Evolutionary conservation across 441 rosid species (phyloP).

Genomic region (Pelargonium australe): DNA sequence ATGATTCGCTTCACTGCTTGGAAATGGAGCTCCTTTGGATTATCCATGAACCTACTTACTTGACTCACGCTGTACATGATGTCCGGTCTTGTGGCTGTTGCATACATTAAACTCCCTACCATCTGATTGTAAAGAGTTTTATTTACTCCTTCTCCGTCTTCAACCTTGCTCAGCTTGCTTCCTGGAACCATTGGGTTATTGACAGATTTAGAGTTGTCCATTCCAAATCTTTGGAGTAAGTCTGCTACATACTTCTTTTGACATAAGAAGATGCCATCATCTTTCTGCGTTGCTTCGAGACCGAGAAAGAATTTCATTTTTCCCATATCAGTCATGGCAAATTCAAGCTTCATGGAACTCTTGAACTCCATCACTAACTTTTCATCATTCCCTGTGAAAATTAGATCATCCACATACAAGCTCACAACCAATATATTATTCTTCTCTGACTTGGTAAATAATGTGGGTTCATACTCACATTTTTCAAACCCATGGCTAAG

Average conservation of each 20-base stretch:
- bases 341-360: conserved; percentile 8
- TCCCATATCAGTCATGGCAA: conserved; percentile 6
- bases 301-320: neutral
- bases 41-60: neutral
- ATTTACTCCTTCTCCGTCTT: neutral
- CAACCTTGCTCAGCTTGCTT: neutral
- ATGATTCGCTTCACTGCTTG: neutral
- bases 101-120: neutral
- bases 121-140: neutral
- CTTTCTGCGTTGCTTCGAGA: neutral
- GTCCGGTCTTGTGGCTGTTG: neutral
- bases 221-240: neutral
- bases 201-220: neutral
- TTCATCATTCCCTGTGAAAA: neutral
- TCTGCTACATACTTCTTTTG: neutral
- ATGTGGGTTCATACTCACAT: neutral
- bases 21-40: neutral
- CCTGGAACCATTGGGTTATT: neutral
- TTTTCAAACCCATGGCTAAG: neutral
- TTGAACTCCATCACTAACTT: neutral
- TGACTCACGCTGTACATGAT: neutral
- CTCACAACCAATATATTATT: neutral
- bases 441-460: too few relatives aligned
- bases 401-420: conserved; percentile 12
- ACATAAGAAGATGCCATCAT: neutral